phyloP scores from a whole-genome alignment of 805 yeast genomes.

The Cyberlindnera euphorbiae region DNA sequence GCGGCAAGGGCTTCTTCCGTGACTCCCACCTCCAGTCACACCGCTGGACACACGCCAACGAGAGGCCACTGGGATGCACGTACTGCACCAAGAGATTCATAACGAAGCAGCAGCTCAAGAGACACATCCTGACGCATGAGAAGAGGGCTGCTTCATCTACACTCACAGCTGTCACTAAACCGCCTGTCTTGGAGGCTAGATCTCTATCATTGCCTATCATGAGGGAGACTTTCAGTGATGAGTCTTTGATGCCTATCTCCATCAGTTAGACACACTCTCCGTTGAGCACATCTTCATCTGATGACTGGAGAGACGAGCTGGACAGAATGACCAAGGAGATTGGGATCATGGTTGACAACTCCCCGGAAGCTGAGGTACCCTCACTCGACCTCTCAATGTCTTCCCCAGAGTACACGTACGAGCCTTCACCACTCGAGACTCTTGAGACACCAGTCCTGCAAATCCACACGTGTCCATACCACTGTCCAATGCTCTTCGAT shows the following conservation, averaged over 20 bases:
- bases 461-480: slow-evolving; percentile 4
- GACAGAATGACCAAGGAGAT: slow-evolving; percentile 11
- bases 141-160: neutral
- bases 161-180: neutral
- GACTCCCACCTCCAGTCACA: slow-evolving; percentile 80
- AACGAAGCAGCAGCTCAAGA: slow-evolving; percentile 50
- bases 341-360: slow-evolving; percentile 7
- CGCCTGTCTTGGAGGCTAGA: too few relatives aligned
- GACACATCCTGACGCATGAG: slow-evolving; percentile 55
- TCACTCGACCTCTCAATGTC: slow-evolving; percentile 3
- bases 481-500: neutral
- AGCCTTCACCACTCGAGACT: too few relatives aligned
- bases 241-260: too few relatives aligned
- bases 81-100: slow-evolving; percentile 59
- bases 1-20: slow-evolving; percentile 61
- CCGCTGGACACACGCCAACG: slow-evolving; percentile 55
- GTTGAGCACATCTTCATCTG: too few relatives aligned
- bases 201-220: too few relatives aligned
- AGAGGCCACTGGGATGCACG: slow-evolving; percentile 52
- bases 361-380: slow-evolving; percentile 8
- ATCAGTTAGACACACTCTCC: too few relatives aligned
- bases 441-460: neutral
- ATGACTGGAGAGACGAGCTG: slow-evolving; percentile 4
- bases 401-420: slow-evolving; percentile 1
- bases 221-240: too few relatives aligned